Evolutionary conservation across 345 rosid genomes (phyloP), one percentile per base, ranked within the genome.

Genomic region (Excoecaria cochinchinensis): DNA sequence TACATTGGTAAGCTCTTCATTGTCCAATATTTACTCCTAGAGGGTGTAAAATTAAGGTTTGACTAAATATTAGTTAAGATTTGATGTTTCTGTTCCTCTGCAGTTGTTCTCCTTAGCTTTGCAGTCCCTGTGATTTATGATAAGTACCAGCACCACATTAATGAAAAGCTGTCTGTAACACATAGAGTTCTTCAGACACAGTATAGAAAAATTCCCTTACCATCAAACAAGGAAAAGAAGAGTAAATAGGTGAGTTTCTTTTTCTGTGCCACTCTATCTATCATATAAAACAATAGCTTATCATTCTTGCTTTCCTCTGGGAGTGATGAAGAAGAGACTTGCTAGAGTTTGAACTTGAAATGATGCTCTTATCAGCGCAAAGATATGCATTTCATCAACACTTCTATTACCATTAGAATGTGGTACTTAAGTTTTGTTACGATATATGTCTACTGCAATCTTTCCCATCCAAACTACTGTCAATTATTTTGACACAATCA

Each of bases 51-150:
- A 4, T 36, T n/a, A 13, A 46, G 52, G 31, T 6, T 67, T 66
- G 40, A 22, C 60, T 36, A 22, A 10, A 1, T 63, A 40, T 50
- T 52, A 47, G 14, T 31, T 65, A 0, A 47, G 22, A 1, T 36
- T 58, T 67, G 63, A 52, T 22, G 6, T 24, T 56, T n/a, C 69
- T 21, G 25, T 36, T 66, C 70, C 55, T 31, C 31, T 72, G 78
- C 88, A 96, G 98, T 85, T 70, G 73, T 89, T 80, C 89, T 93
- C 81, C 89, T 96, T 38, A 81, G 90, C 78, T 84, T 96, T 36
- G 87, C 91, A 15, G 83, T 84, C 68, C 99, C 99, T 16, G 53
- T 90, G 17, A 65, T 90, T 21, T 90, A 93, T 74, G 92, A 89
- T 74, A 90, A 89, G 80, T 91, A 81, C 85, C 91, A 85, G 75